Evolutionary conservation across 2,329 filamentous ascomycete species (phyloP).

Genomic region (Parascedosporium putredinis): DNA sequence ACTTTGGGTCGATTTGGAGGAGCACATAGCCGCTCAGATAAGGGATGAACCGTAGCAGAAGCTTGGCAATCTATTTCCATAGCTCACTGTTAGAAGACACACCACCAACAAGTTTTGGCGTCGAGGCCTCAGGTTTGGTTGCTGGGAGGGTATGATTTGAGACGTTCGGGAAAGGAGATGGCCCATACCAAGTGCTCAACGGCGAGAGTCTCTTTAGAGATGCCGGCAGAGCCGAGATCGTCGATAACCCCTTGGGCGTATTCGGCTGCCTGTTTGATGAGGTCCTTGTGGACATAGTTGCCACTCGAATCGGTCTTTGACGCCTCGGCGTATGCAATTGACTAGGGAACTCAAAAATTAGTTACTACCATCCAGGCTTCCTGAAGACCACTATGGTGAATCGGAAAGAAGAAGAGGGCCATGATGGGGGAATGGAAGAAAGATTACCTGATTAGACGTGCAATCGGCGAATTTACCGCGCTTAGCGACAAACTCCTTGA

Average conservation of each 20-base stretch:
- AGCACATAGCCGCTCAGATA: constrained; percentile 42
- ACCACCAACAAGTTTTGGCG: no score
- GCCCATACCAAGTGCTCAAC: constrained; percentile 41
- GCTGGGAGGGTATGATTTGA: no score
- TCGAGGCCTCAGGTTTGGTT: no score
- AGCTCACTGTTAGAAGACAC: background rate
- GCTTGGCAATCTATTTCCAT: constrained; percentile 40
- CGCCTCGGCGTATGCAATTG: constrained; percentile 24
- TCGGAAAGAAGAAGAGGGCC: background rate
- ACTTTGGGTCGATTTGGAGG: constrained; percentile 49
- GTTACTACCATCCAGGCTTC: background rate
- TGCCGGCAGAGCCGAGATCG: constrained; percentile 12
- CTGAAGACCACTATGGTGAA: background rate
- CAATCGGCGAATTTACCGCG: constrained; percentile 25
- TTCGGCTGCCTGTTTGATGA: constrained; percentile 18
- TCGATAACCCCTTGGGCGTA: constrained; percentile 15
- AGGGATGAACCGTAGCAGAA: constrained; percentile 39
- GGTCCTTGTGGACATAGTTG: constrained; percentile 17
- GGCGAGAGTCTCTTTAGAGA: constrained; percentile 34
- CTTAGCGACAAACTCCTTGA: constrained; percentile 17
- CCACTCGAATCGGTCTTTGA: constrained; percentile 14
- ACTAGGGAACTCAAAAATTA: constrained; percentile 14
- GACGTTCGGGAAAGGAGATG: no score
- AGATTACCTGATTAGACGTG: constrained; percentile 23
- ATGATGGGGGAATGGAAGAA: no score